phyloP scores from a whole-genome alignment of 768 basidiomycete genomes.

The Dendrothele bispora region DNA sequence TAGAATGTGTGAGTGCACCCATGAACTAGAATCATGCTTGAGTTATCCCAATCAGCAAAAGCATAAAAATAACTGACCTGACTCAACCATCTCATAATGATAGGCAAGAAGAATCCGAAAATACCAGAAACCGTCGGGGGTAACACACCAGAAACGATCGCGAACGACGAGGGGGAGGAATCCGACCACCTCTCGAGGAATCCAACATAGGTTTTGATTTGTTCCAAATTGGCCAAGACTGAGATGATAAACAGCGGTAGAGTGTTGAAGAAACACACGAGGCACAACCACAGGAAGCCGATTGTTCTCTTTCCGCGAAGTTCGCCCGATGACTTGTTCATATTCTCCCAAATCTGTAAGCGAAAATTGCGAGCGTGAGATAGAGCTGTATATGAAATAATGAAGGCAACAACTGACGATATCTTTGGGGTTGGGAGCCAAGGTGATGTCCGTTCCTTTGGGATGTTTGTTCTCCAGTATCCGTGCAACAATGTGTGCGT shows the following conservation, averaged over 20 bases:
- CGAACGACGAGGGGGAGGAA: constrained; percentile 66
- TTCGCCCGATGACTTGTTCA: constrained; percentile 71
- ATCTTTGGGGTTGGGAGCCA: constrained; percentile 90
- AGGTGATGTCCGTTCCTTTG: constrained; percentile 65
- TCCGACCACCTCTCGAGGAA: constrained; percentile 76
- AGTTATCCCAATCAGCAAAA: constrained; percentile 58
- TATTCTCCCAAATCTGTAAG: constrained; percentile 83
- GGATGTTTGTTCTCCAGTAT: constrained; percentile 66
- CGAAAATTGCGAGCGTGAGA: not conserved
- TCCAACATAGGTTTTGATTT: constrained; percentile 66
- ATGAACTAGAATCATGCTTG: constrained; percentile 59
- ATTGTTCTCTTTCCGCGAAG: constrained; percentile 63
- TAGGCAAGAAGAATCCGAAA: constrained; percentile 89
- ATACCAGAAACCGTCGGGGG: constrained; percentile 86
- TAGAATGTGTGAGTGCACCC: constrained; percentile 68
- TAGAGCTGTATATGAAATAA: constrained; percentile 3
- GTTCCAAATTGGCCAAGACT: constrained; percentile 83
- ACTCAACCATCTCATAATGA: constrained; percentile 88
- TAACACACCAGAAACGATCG: constrained; percentile 87
- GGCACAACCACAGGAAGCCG: constrained; percentile 76
- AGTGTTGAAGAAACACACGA: constrained; percentile 94
- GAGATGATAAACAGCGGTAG: constrained; percentile 90
- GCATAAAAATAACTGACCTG: constrained; percentile 52
- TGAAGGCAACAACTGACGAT: constrained; percentile 50
- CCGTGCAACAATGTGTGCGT: constrained; percentile 83